phyloP scores from a whole-genome alignment of 2,329 filamentous ascomycete genomes.

The Fusarium sp. region DNA sequence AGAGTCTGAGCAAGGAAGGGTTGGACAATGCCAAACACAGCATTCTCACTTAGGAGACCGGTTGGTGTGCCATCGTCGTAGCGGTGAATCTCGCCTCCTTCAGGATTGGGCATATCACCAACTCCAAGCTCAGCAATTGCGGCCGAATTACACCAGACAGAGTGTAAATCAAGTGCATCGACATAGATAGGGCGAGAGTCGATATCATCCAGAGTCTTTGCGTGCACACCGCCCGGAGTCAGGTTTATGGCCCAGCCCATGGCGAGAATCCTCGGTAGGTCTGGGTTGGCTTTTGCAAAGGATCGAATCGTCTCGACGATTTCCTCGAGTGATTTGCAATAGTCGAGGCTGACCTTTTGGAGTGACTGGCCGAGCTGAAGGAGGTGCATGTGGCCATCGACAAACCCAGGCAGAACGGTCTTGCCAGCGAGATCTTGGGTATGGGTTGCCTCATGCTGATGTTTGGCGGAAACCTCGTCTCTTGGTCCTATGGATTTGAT shows the following conservation, averaged over 20 bases:
- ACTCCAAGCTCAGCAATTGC: slow-evolving; percentile 58
- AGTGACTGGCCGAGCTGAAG: neutral
- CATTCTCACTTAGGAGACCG: slow-evolving; percentile 60
- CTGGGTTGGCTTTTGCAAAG: slow-evolving; percentile 40
- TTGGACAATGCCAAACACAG: slow-evolving; percentile 60
- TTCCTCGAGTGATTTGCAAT: neutral
- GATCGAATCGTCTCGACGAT: neutral
- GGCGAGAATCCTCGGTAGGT: slow-evolving; percentile 58
- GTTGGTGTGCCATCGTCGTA: slow-evolving; percentile 55
- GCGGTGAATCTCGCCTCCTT: slow-evolving; percentile 60
- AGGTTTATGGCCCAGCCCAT: slow-evolving; percentile 62
- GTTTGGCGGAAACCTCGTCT: neutral
- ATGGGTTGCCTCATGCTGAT: neutral
- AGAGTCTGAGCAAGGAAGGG: slow-evolving; percentile 58
- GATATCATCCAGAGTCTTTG: slow-evolving; percentile 56
- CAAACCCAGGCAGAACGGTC: neutral
- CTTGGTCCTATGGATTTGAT: neutral
- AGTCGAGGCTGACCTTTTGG: neutral
- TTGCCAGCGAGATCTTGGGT: neutral
- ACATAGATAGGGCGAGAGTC: slow-evolving; percentile 63
- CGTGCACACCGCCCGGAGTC: slow-evolving; percentile 54
- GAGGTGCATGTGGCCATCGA: neutral
- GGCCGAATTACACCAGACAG: slow-evolving; percentile 62
- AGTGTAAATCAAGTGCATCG: slow-evolving; percentile 63
- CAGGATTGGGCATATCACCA: slow-evolving; percentile 54